A percentile compares a stretch with the other conserved stretches of the same genome.
phyloP scores from a whole-genome alignment of 2,329 filamentous ascomycete species.

The Monilinia fructigena region DNA sequence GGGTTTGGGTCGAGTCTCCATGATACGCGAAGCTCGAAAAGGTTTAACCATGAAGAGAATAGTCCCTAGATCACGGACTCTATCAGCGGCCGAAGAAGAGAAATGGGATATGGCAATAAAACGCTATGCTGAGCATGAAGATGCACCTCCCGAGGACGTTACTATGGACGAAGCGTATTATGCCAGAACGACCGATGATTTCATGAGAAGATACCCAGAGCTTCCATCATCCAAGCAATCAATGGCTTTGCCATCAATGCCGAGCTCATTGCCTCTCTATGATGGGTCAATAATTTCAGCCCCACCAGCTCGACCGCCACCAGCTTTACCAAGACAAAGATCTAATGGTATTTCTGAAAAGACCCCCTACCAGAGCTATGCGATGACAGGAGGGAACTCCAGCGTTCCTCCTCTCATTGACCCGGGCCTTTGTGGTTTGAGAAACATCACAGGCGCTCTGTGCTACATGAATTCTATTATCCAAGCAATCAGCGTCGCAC shows the following conservation, averaged over 20 bases:
- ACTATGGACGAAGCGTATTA: slow-evolving; percentile 53
- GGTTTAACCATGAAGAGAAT: slow-evolving; percentile 38
- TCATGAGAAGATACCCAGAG: slow-evolving; percentile 77
- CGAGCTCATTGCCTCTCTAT: slow-evolving; percentile 27
- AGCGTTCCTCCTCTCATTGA: slow-evolving; percentile 36
- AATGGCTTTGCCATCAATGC: slow-evolving; percentile 46
- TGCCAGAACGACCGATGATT: slow-evolving; percentile 76
- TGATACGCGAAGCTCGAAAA: slow-evolving; percentile 41
- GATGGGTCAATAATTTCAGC: slow-evolving; percentile 39
- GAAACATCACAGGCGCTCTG: slow-evolving; percentile 71
- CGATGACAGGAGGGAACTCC: slow-evolving; percentile 15
- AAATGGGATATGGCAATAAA: slow-evolving; percentile 77
- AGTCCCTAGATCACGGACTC: slow-evolving; percentile 58
- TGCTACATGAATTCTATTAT: slow-evolving; percentile 94
- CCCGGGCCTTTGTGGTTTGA: slow-evolving; percentile 63
- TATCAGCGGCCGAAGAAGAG: slow-evolving; percentile 77
- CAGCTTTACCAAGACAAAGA: slow-evolving; percentile 59
- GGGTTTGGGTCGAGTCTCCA: slow-evolving; percentile 53
- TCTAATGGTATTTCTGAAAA: slow-evolving; percentile 78
- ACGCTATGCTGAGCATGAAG: slow-evolving; percentile 52
- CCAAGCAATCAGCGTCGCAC: slow-evolving; percentile 76
- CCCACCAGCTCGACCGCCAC: slow-evolving; percentile 47
- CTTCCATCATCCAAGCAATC: slow-evolving; percentile 61
- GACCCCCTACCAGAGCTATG: slow-evolving; percentile 30
- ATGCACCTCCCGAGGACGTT: slow-evolving; percentile 44